Conservation (phyloP, 768 basidiomycete species). For the Psilocybe cubensis region DNA sequence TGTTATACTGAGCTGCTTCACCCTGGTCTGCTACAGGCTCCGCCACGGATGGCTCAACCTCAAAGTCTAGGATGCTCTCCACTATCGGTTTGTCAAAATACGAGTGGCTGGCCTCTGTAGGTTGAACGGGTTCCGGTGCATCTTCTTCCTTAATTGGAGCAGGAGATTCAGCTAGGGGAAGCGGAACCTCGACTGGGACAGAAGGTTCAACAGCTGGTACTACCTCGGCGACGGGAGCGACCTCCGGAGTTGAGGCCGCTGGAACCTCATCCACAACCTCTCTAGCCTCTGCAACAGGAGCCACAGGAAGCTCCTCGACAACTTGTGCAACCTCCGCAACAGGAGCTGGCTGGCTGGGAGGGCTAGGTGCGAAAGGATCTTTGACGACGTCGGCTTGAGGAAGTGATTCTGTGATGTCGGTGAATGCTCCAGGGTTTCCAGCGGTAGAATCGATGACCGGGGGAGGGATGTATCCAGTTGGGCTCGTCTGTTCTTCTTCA, state of each 20-base stretch:
- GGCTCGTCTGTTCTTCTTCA: constrained; percentile 23
- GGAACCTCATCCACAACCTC: neutral
- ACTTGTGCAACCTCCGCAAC: neutral
- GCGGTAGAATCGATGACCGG: constrained; percentile 41
- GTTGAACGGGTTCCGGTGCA: neutral
- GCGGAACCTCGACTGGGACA: neutral
- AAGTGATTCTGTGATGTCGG: constrained; percentile 52
- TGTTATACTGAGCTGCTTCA: constrained; percentile 14
- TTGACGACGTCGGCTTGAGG: constrained; percentile 28
- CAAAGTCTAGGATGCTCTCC: constrained; percentile 24
- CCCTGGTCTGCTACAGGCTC: neutral
- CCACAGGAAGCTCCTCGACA: neutral
- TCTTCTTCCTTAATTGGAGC: neutral
- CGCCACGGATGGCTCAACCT: constrained; percentile 7
- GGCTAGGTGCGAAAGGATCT: constrained; percentile 9
- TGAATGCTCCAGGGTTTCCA: constrained; percentile 54
- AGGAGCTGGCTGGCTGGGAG: constrained; percentile 1
- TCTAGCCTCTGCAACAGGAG: neutral
- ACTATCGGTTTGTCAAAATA: constrained; percentile 33
- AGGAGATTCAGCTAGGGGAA: constrained; percentile 1
- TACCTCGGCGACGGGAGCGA: neutral
- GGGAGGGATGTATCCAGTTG: constrained; percentile 39
- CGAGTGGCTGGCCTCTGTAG: constrained; percentile 17
- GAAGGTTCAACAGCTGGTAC: neutral
- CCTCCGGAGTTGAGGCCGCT: too few relatives aligned